phyloP scores from a whole-genome alignment of 768 basidiomycete genomes.

The Auricularia sp. region DNA sequence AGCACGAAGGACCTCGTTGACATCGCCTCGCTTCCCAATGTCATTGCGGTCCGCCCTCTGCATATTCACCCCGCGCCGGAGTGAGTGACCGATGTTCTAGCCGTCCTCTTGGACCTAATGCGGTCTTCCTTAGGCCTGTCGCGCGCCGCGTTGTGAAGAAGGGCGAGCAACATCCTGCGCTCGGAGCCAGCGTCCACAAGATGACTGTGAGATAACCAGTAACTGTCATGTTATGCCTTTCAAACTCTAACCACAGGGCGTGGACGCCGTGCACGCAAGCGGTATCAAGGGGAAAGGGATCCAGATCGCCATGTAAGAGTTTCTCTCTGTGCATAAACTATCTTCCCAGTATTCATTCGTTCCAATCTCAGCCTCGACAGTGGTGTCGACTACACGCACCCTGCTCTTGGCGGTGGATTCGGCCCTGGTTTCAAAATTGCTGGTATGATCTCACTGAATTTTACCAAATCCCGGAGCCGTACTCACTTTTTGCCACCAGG shows the following conservation, averaged over 20 bases:
- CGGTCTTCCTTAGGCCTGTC: not conserved
- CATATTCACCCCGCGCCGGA: not conserved
- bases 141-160: not conserved
- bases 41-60: not conserved
- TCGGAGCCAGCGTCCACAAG: not conserved
- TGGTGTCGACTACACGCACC: conserved; percentile 6
- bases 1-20: not conserved
- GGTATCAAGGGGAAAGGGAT: conserved; percentile 29
- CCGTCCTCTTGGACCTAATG: not conserved
- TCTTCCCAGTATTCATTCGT: conserved; percentile 32
- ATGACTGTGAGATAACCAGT: not conserved
- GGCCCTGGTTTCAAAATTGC: conserved; percentile 7
- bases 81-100: not conserved
- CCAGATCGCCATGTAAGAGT: conserved; percentile 22
- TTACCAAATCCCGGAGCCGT: not conserved
- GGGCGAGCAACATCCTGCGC: not conserved
- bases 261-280: conserved; percentile 23
- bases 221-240: not conserved
- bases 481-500: not conserved
- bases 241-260: conserved; percentile 10
- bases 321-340: too few species aligned
- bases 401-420: conserved; percentile 10
- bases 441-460: not conserved
- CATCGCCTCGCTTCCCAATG: not conserved
- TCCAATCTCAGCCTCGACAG: conserved; percentile 6